Evolutionary conservation across 768 basidiomycete genomes (phyloP).

Genomic region (Calocera cornea): DNA sequence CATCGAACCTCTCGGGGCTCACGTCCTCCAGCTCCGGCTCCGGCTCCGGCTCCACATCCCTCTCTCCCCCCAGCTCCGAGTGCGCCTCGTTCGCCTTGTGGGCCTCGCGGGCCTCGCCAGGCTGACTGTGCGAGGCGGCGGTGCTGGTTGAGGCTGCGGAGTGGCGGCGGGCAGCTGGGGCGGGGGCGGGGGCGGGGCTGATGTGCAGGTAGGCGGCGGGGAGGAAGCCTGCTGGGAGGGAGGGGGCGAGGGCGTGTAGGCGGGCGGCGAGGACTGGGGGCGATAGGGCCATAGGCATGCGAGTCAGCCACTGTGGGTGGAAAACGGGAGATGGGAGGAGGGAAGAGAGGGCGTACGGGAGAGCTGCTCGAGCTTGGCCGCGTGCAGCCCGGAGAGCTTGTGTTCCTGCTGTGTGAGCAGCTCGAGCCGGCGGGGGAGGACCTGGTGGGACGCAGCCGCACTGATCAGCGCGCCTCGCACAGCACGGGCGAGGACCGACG

Average conservation of each 20-base stretch:
- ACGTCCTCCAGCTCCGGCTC: conserved; percentile 47
- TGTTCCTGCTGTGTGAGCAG: conserved; percentile 58
- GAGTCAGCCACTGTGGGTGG: neutral
- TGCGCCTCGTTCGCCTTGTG: too few species aligned
- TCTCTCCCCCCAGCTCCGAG: too few species aligned
- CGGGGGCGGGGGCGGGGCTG: conserved; percentile 52
- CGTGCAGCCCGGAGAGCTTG: conserved; percentile 31
- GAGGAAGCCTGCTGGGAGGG: neutral
- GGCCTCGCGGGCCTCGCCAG: too few species aligned
- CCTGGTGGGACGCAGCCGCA: conserved; percentile 10
- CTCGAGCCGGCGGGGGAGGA: conserved; percentile 60
- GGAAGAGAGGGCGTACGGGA: neutral
- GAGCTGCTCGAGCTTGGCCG: neutral
- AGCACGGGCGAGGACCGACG: conserved; percentile 4
- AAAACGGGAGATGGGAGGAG: conserved; percentile 7
- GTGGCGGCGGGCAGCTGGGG: too few species aligned
- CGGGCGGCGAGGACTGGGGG: conserved; percentile 9
- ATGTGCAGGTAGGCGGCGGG: conserved; percentile 20
- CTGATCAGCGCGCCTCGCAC: neutral
- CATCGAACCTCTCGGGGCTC: conserved; percentile 64
- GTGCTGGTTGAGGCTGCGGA: too few species aligned
- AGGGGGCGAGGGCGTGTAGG: conserved; percentile 16
- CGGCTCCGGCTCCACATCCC: conserved; percentile 19
- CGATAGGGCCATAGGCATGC: too few species aligned
- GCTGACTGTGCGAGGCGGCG: too few species aligned